These are phyloP conservation scores for Zostera marina DNA, from an alignment of 116 monocot species.

Conservation along the genomic window DNA sequence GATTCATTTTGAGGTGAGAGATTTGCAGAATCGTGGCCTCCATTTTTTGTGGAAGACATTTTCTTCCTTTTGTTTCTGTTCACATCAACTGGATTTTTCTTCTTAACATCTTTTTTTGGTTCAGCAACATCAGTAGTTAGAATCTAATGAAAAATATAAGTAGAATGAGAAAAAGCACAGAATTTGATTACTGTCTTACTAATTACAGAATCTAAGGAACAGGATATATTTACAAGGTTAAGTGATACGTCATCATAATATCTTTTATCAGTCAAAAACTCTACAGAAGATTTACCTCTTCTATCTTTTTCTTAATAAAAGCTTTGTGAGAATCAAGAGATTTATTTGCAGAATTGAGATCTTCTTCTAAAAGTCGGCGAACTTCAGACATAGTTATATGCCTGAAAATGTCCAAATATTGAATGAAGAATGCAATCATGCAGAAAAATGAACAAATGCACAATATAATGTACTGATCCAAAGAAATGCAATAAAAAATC, in stretches of 20 bases:
- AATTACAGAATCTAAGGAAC: too few species aligned
- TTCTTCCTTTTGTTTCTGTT: slow-evolving; percentile 9
- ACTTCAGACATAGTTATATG: slow-evolving; percentile 51
- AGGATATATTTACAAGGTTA: too few species aligned
- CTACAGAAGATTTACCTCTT: slow-evolving; percentile 26
- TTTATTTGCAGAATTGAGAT: slow-evolving; percentile 60
- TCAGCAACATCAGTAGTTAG: slow-evolving; percentile 29
- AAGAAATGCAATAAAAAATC: background rate
- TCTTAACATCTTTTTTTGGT: slow-evolving; percentile 24
- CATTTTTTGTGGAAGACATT: slow-evolving; percentile 4
- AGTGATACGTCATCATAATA: too few species aligned
- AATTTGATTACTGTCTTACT: background rate
- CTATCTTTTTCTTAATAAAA: slow-evolving; percentile 53
- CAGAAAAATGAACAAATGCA: too few species aligned
- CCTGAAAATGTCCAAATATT: slow-evolving; percentile 22
- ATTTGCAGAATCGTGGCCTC: slow-evolving; percentile 5
- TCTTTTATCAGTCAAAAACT: background rate
- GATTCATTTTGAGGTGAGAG: slow-evolving; percentile 5
- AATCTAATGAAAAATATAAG: slow-evolving; percentile 23
- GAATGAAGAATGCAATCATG: too few species aligned
- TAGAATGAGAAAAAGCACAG: slow-evolving; percentile 2
- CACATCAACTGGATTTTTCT: slow-evolving; percentile 4
- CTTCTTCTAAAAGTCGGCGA: slow-evolving; percentile 71
- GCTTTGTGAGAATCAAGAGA: slow-evolving; percentile 65
- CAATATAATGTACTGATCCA: background rate